These are phyloP conservation scores for Coemansia sp. DNA, from an alignment of 192 early-diverging fungal species.

Conservation along the genomic window DNA sequence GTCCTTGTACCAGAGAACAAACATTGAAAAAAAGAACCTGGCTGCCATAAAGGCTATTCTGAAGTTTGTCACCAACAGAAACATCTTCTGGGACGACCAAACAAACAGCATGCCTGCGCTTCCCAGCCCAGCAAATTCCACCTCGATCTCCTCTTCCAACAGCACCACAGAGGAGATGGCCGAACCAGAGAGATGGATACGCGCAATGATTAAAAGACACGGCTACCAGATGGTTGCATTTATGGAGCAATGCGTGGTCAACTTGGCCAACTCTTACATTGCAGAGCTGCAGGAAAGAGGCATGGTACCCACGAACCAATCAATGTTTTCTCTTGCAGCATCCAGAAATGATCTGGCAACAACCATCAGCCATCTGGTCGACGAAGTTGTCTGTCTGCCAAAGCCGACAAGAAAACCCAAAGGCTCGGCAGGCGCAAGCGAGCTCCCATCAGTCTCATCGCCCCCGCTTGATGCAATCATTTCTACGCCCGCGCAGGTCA, in stretches of 20 bases:
- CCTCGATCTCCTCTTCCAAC: background rate
- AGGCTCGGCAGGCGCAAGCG: background rate
- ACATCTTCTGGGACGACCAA: slow-evolving; percentile 19
- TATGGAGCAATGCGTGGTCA: slow-evolving; percentile 34
- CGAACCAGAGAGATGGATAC: slow-evolving; percentile 45
- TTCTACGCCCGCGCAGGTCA: background rate
- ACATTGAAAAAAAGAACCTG: slow-evolving; percentile 46
- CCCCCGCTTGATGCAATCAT: background rate
- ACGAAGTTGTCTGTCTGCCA: slow-evolving; percentile 25
- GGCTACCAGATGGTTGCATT: slow-evolving; percentile 32
- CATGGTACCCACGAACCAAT: background rate
- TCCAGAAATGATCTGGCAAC: background rate
- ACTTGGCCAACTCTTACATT: slow-evolving; percentile 30
- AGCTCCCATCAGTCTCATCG: background rate
- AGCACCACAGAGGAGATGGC: slow-evolving; percentile 29
- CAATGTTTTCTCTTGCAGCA: background rate
- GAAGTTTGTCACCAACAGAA: slow-evolving; percentile 28
- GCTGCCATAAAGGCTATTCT: slow-evolving; percentile 39
- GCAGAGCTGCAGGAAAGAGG: slow-evolving; percentile 19
- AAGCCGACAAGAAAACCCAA: slow-evolving; percentile 11
- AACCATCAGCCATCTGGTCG: slow-evolving; percentile 15
- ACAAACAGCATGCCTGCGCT: slow-evolving; percentile 8
- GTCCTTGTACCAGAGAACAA: slow-evolving; percentile 21
- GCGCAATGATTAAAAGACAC: slow-evolving; percentile 48
- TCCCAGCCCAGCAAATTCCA: background rate